Conservation (phyloP, 371 early-diverging fungal genomes). For the Mortierella sp. region DNA sequence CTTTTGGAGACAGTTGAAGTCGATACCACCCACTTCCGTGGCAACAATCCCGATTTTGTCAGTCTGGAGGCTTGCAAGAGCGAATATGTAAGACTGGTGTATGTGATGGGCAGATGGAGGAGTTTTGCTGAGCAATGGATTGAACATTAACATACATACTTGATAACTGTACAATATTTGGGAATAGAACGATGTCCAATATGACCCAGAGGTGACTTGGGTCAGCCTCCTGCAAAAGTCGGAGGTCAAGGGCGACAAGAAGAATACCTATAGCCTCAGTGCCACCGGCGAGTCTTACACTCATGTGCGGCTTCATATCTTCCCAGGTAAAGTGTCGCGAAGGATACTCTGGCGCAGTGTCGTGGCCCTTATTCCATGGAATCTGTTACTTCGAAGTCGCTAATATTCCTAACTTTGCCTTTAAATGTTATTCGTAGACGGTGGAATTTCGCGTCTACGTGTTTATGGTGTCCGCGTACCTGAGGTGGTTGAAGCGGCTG, state of each 20-base stretch:
- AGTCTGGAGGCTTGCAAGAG: constrained; percentile 67
- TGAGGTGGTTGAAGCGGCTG: constrained; percentile 16
- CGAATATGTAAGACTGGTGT: constrained; percentile 53
- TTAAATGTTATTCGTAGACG: constrained; percentile 42
- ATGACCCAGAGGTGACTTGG: constrained; percentile 51
- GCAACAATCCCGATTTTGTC: constrained; percentile 82
- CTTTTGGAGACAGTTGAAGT: constrained; percentile 76
- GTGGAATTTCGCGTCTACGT: constrained; percentile 52
- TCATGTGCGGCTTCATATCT: constrained; percentile 54
- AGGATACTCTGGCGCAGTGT: too few relatives aligned
- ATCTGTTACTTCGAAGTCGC: too few relatives aligned
- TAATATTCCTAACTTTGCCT: too few relatives aligned
- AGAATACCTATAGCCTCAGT: constrained; percentile 32
- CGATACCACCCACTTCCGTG: constrained; percentile 85
- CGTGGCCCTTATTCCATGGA: too few relatives aligned
- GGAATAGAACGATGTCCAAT: constrained; percentile 42
- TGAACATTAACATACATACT: background rate
- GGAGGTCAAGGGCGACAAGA: constrained; percentile 35
- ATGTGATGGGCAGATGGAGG: too few relatives aligned
- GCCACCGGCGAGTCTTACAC: constrained; percentile 21
- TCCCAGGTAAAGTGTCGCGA: constrained; percentile 27
- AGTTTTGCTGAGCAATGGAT: background rate
- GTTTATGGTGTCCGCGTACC: constrained; percentile 46
- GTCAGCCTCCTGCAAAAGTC: constrained; percentile 41
- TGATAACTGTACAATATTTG: too few relatives aligned